A percentile compares a stretch with the other conserved stretches of the same genome.
Evolutionary conservation across 768 basidiomycete species (phyloP).

Genomic region (Galerina sulciceps): DNA sequence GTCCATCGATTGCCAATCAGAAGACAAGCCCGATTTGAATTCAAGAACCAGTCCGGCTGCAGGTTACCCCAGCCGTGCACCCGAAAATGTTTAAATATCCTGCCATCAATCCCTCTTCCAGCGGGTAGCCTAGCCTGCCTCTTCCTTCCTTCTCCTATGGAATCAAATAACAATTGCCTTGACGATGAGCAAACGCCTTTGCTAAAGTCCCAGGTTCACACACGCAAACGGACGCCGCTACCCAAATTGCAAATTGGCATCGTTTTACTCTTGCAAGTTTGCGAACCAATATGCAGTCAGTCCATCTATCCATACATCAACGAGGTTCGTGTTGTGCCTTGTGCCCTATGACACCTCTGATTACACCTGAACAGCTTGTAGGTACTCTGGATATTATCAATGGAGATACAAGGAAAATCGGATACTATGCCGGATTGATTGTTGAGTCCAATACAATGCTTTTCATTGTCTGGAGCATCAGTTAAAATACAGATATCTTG

Average conservation of each 20-base stretch:
- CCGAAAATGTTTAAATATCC: background rate
- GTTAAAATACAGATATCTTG: background rate
- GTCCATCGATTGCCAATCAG: background rate
- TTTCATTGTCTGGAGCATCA: background rate
- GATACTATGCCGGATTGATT: conserved; percentile 71
- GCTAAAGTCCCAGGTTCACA: conserved; percentile 3
- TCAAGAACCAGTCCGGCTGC: background rate
- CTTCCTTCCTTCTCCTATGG: conserved; percentile 2
- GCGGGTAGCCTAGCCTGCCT: background rate
- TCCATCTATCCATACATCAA: conserved; percentile 62
- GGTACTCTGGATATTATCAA: conserved; percentile 64
- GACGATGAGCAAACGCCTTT: conserved; percentile 23
- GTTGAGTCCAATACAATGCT: conserved; percentile 25
- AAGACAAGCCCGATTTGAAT: conserved; percentile 1
- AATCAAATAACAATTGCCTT: conserved; percentile 14
- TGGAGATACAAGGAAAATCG: conserved; percentile 64
- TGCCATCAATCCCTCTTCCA: background rate
- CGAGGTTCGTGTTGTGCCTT: conserved; percentile 35
- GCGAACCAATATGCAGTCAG: conserved; percentile 50
- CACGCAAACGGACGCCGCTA: conserved; percentile 33
- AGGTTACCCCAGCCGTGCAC: background rate
- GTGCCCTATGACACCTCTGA: background rate
- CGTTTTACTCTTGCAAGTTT: conserved; percentile 42
- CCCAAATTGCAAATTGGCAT: conserved; percentile 48
- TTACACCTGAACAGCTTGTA: conserved; percentile 50